Base-by-base conservation (phyloP, 306 rosid species). In the Pueraria montana region DNA sequence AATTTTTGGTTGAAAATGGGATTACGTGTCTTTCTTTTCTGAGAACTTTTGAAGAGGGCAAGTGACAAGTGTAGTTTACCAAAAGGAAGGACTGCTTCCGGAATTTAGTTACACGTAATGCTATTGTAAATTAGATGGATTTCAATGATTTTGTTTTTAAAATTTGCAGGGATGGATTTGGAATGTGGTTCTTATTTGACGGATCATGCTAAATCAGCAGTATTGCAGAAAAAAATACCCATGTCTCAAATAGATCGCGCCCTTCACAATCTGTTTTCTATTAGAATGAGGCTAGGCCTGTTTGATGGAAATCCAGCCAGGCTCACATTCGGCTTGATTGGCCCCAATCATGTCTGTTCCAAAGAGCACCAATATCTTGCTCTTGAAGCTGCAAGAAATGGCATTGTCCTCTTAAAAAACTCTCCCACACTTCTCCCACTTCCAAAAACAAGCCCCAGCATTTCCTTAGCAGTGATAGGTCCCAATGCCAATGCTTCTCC, bases 371-470 rank as follows among this genome's bases (percentile, higher is more conserved):
- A 80, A 12, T 87, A 69, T 73, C 77, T 96, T 0, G 96, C 98
- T 20, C 97, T 94, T 20, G 95, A 94, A 84, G 98, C 98, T 6
- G 99, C 99, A 10, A 85, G 80, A 87, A 89, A 87, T 50, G 98
- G 99, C 93, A 94, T 96, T 21, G 98, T 94, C 64, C 92, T 96
- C 50, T 79, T 96, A n/a, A 96, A 96, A 83, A 96, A 96, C 89
- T 21, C 85, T 8, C 90, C 69, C 18, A 71, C 71, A 63, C 90
- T 92, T 62, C 98, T 94, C 50, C 98, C 99, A 42, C 87, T 94
- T 13, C 88, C 92, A 1, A 91, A 92, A 80, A 72, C 88, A 58
- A 84, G 80, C 30, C 71, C 91, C 27, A 32, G 16, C 4, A 58
- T 82, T 45, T 93, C 97, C 3, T 82, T 96, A 11, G 98, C 97